Evolutionary conservation across 768 basidiomycete genomes (phyloP), one percentile per base, ranked within the genome.

Genomic region (Mycena polygramma): DNA sequence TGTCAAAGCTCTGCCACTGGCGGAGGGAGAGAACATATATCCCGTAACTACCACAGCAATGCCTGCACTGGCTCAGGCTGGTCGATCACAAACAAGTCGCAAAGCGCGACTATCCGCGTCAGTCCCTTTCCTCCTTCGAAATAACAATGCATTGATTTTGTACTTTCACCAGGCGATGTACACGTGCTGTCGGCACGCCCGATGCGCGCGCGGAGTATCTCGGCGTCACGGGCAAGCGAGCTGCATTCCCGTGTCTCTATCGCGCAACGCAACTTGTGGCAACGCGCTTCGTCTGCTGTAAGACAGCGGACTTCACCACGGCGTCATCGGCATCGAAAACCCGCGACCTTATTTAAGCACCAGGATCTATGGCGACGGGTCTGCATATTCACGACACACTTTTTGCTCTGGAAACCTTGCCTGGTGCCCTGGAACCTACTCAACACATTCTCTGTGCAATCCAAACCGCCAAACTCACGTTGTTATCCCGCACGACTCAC

Each of bases 11-110:
- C 7, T 6, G 62, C 61, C 61, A 17, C 55, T 73, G 35, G 49
- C 35, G 36, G 60, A 35, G 49, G 72, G 72, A 1, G 72, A 70
- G 58, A 73, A 73, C 58, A 64, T 73, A n/a, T 73, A 73, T 37
- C 36, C 60, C 30, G 73, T 5, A 69, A 64, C 71, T 74, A 71
- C 66, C 73, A 74, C 57, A 72, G 71, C 65, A 71, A 71, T n/a
- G 63, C 70, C 9, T 57, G 72, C 17, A 61, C 65, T 30, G 6
- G 24, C 72, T 72, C 55, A 65, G 60, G 19, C 60, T 74, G 49
- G 24, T 57, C n/a, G 65, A 70, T 57, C 64, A 73, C 52, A 70
- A 70, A 22, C 35, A 49, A 22, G 61, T 67, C 46, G 9, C 8
- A 10, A 68, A 73, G 41, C 70, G 72, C 53, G 66, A 73, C 46